Conservation (phyloP, 805 yeast genomes). For the Kodamaea nitidulidarum region DNA sequence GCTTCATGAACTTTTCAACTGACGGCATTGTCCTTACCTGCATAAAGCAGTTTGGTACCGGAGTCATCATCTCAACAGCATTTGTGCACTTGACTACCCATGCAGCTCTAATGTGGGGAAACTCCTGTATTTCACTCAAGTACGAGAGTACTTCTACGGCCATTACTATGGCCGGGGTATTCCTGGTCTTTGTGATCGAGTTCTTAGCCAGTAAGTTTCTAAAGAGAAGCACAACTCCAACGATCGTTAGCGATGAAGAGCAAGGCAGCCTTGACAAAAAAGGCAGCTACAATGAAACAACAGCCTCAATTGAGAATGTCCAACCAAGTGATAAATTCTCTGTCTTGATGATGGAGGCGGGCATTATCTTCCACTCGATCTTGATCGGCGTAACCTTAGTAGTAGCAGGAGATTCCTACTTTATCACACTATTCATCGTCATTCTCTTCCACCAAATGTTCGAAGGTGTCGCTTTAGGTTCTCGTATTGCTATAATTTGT, state of each 20-base stretch:
- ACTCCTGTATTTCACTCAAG: slow-evolving; percentile 20
- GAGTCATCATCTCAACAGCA: slow-evolving; percentile 30
- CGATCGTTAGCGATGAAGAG: too few relatives aligned
- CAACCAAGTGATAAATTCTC: slow-evolving; percentile 13
- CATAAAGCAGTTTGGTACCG: slow-evolving; percentile 24
- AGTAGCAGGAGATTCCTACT: slow-evolving; percentile 27
- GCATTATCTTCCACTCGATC: slow-evolving; percentile 31
- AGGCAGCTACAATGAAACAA: not conserved
- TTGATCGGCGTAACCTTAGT: slow-evolving; percentile 27
- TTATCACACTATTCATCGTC: slow-evolving; percentile 27
- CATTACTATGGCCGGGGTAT: slow-evolving; percentile 28
- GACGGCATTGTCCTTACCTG: slow-evolving; percentile 5
- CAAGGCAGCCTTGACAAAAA: too few relatives aligned
- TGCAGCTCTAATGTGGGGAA: slow-evolving; percentile 25
- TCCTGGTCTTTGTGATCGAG: slow-evolving; percentile 23
- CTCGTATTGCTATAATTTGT: slow-evolving; percentile 19
- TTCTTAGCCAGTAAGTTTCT: slow-evolving; percentile 9
- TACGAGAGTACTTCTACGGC: slow-evolving; percentile 25
- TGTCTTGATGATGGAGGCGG: slow-evolving; percentile 20
- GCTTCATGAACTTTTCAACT: slow-evolving; percentile 9
- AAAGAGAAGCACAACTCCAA: not conserved
- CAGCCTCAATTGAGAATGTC: not conserved
- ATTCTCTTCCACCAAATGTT: slow-evolving; percentile 30
- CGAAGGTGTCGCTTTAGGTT: slow-evolving; percentile 30
- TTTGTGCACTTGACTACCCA: slow-evolving; percentile 28